These are phyloP conservation scores for Golubevia sp. DNA, from an alignment of 1,284 basidiomycete genomes.

Conservation along the genomic window DNA sequence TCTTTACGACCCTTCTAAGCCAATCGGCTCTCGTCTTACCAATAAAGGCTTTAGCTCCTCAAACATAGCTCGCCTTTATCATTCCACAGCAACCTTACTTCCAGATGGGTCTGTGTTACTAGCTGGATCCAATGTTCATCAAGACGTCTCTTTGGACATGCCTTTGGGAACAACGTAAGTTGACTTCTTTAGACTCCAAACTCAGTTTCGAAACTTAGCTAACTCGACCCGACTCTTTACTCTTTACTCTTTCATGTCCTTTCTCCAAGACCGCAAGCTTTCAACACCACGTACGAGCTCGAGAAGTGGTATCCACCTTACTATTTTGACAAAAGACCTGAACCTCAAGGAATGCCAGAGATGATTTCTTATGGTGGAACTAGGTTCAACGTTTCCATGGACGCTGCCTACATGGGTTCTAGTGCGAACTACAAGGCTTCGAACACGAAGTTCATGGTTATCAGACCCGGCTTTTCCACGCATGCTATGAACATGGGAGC, in stretches of 20 bases:
- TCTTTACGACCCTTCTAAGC: slow-evolving; percentile 61
- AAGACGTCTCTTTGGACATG: slow-evolving; percentile 44
- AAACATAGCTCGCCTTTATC: slow-evolving; percentile 63
- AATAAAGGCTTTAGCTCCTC: slow-evolving; percentile 30
- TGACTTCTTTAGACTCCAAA: too few species aligned
- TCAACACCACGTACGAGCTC: slow-evolving; percentile 56
- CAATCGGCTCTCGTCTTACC: slow-evolving; percentile 55
- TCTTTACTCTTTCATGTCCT: too few species aligned
- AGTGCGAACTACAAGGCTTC: slow-evolving; percentile 63
- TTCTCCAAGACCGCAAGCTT: slow-evolving; percentile 45
- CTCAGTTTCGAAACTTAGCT: too few species aligned
- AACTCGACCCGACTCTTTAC: too few species aligned
- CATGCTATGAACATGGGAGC: slow-evolving; percentile 96
- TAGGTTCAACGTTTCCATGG: slow-evolving; percentile 51
- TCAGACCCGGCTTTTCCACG: slow-evolving; percentile 88
- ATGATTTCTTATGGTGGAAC: slow-evolving; percentile 46
- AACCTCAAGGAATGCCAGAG: slow-evolving; percentile 33
- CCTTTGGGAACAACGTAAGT: slow-evolving; percentile 39
- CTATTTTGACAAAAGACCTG: slow-evolving; percentile 46
- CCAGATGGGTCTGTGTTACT: slow-evolving; percentile 63
- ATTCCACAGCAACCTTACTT: slow-evolving; percentile 64
- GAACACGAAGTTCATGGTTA: slow-evolving; percentile 77
- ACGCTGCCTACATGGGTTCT: slow-evolving; percentile 44
- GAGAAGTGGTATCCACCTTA: slow-evolving; percentile 60
- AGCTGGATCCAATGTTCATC: slow-evolving; percentile 63